Percentiles rank a stretch among this genome's conserved stretches.
Evolutionary conservation across 306 rosid genomes (phyloP).

Genomic region (Carpinus fangiana): DNA sequence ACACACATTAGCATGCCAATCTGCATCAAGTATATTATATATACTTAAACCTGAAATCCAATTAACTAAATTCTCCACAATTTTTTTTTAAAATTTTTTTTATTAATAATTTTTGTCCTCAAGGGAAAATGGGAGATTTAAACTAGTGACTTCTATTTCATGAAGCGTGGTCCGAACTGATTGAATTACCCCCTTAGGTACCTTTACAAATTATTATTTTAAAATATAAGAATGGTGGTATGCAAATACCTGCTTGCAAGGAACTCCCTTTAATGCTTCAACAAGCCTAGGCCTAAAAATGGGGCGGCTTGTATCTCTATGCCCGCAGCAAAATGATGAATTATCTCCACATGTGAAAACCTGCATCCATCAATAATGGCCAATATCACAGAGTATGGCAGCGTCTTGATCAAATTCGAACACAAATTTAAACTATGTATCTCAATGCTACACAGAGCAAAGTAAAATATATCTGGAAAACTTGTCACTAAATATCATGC

Average conservation of each 20-base stretch:
- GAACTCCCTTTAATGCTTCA: constrained; percentile 70
- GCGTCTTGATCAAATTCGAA: neutral
- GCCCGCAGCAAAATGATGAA: constrained; percentile 89
- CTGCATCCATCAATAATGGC: constrained; percentile 44
- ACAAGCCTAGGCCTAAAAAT: constrained; percentile 83
- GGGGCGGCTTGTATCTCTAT: constrained; percentile 76
- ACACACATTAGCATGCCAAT: neutral
- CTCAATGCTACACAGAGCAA: neutral
- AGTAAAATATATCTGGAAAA: neutral
- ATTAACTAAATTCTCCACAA: neutral
- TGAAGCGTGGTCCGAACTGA: too few relatives aligned
- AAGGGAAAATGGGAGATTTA: too few relatives aligned
- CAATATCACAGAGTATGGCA: constrained; percentile 1
- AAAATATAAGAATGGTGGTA: constrained; percentile 5
- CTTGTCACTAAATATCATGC: neutral
- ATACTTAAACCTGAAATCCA: neutral
- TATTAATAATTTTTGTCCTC: too few relatives aligned
- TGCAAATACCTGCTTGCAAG: constrained; percentile 79
- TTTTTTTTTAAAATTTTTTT: too few relatives aligned
- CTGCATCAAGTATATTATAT: neutral
- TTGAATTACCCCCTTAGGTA: too few relatives aligned
- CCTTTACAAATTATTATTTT: neutral
- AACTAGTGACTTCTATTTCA: too few relatives aligned
- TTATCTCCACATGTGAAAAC: constrained; percentile 93
- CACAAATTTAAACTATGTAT: neutral